Percentiles rank a stretch among this genome's conserved stretches.
phyloP scores from a whole-genome alignment of 805 yeast genomes.

The Sugiyamaella valdiviana region DNA sequence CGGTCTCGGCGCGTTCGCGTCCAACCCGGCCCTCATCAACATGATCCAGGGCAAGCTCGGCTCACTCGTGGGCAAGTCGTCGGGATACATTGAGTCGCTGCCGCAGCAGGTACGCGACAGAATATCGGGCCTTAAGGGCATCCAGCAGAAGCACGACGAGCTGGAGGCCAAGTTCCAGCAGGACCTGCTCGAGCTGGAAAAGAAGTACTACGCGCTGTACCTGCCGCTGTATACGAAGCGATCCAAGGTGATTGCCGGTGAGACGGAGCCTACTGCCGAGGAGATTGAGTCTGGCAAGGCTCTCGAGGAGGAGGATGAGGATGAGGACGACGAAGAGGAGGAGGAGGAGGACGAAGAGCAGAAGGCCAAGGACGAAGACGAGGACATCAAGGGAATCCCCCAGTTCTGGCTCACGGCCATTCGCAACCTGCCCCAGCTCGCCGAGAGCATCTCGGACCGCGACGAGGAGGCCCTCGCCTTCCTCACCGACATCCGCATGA shows the following conservation, averaged over 20 bases:
- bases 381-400: conserved; percentile 68
- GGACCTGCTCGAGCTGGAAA: conserved; percentile 81
- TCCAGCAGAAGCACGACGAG: conserved; percentile 73
- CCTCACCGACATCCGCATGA: conserved; percentile 66
- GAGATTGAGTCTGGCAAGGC: conserved; percentile 76
- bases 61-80: conserved; percentile 72
- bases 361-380: conserved; percentile 40
- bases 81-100: conserved; percentile 76
- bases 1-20: conserved; percentile 44
- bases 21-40: conserved; percentile 75
- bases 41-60: conserved; percentile 89
- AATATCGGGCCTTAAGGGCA: conserved; percentile 71
- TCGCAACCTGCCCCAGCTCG: conserved; percentile 73
- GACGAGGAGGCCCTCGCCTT: conserved; percentile 76
- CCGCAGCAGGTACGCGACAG: conserved; percentile 69
- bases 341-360: conserved; percentile 40
- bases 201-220: conserved; percentile 64
- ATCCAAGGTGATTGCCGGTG: conserved; percentile 65
- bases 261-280: conserved; percentile 65
- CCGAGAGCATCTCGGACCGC: conserved; percentile 81
- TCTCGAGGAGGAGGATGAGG: conserved; percentile 46
- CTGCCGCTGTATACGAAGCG: conserved; percentile 72
- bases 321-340: conserved; percentile 37
- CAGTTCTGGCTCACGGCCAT: conserved; percentile 95
- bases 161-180: conserved; percentile 88